These are phyloP conservation scores for Talaromyces nanjingensis DNA, from an alignment of 495 filamentous ascomycete species.

Conservation along the genomic window DNA sequence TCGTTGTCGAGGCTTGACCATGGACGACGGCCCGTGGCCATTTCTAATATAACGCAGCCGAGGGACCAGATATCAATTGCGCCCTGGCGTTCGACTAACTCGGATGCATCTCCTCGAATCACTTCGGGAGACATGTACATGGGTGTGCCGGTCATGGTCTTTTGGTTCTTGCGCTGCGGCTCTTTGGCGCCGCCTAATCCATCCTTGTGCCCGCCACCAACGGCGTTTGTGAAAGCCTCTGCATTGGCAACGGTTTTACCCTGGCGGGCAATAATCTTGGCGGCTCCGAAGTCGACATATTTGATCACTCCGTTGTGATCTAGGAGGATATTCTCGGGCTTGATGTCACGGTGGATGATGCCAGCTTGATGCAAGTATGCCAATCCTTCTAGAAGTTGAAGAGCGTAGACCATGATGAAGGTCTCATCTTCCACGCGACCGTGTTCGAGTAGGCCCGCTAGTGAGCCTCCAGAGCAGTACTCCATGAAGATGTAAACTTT, in stretches of 20 bases:
- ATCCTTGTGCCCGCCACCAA: constrained; percentile 21
- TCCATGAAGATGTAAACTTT: constrained; percentile 99
- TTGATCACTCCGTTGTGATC: constrained; percentile 98
- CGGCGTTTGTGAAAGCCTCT: constrained; percentile 41
- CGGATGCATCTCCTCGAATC: constrained; percentile 70
- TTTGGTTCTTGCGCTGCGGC: constrained; percentile 57
- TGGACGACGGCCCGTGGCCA: constrained; percentile 90
- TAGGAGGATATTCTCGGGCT: constrained; percentile 96
- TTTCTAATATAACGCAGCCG: constrained; percentile 94
- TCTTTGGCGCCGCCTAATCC: constrained; percentile 23
- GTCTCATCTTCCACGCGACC: constrained; percentile 97
- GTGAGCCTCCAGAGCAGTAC: constrained; percentile 89
- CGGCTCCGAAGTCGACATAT: constrained; percentile 97
- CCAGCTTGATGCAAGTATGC: constrained; percentile 86
- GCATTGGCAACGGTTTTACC: constrained; percentile 74
- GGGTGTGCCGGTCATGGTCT: constrained; percentile 93
- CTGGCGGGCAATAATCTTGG: constrained; percentile 92
- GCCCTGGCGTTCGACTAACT: constrained; percentile 56
- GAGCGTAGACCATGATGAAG: constrained; percentile 93
- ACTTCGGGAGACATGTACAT: constrained; percentile 99
- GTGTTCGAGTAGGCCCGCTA: constrained; percentile 87
- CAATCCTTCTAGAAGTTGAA: constrained; percentile 92
- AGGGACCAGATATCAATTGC: constrained; percentile 98
- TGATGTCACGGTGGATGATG: constrained; percentile 96
- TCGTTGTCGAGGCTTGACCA: constrained; percentile 99